Conservation (phyloP, 441 rosid genomes). For the Corymbia citriodora region DNA sequence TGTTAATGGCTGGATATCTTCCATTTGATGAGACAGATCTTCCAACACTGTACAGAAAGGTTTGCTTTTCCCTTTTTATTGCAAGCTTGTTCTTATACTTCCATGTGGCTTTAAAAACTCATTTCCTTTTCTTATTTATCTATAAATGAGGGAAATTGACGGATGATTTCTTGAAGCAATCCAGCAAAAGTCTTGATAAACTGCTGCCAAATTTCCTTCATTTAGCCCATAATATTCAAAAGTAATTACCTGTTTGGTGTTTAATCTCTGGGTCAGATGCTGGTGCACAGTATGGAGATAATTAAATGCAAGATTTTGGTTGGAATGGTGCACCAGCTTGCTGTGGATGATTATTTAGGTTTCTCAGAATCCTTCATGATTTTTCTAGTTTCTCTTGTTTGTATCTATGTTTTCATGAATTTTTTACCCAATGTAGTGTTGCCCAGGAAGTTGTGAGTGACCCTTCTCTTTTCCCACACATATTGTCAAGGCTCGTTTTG, state of each 20-base stretch:
- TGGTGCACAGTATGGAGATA: not conserved
- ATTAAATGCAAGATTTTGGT: not conserved
- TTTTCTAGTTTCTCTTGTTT: not conserved
- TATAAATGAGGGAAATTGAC: not conserved
- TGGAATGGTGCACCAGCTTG: not conserved
- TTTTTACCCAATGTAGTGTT: not conserved
- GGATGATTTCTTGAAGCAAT: not conserved
- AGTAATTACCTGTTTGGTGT: not conserved
- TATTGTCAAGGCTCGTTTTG: not conserved
- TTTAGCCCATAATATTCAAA: not conserved
- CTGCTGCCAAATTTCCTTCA: not conserved
- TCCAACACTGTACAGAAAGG: slow-evolving; percentile 74
- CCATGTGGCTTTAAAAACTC: not conserved
- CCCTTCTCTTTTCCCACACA: not conserved
- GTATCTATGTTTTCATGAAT: not conserved
- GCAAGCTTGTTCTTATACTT: not conserved
- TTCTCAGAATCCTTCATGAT: not conserved
- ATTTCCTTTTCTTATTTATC: not conserved
- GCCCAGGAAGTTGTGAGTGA: not conserved
- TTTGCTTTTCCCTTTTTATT: slow-evolving; percentile 19
- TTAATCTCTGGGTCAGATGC: not conserved
- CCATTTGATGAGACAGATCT: slow-evolving; percentile 85
- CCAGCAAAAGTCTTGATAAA: not conserved
- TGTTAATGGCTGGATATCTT: slow-evolving; percentile 83
- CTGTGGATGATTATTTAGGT: not conserved